Evolutionary conservation across 441 rosid species (phyloP).

Genomic region (Biscutella laevigata): DNA sequence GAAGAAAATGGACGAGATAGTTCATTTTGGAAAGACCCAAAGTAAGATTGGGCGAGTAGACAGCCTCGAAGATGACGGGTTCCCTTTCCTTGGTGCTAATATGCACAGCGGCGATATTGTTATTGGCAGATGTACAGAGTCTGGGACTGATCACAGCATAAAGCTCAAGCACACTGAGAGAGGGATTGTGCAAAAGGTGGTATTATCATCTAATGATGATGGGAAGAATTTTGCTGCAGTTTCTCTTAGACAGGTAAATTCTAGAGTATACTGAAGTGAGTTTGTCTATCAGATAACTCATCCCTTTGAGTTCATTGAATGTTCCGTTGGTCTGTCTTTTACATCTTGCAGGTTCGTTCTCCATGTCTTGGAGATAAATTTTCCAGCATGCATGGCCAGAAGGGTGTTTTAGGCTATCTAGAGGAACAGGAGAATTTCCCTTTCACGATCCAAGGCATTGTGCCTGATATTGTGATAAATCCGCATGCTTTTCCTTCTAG

Average conservation of each 20-base stretch:
- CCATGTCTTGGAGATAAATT: constrained; percentile 95
- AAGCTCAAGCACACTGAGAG: constrained; percentile 88
- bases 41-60: constrained; percentile 79
- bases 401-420: constrained; percentile 87
- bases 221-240: constrained; percentile 84
- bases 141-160: constrained; percentile 74
- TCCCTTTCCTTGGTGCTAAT: constrained; percentile 77
- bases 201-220: constrained; percentile 83
- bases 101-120: constrained; percentile 80
- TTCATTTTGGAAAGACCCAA: constrained; percentile 64
- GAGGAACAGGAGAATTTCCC: constrained; percentile 92
- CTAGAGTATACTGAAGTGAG: constrained; percentile 4
- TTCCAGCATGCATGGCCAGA: constrained; percentile 98
- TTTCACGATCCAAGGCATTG: constrained; percentile 85
- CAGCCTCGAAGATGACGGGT: constrained; percentile 86
- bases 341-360: constrained; percentile 52
- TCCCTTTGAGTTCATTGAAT: not conserved
- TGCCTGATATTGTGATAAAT: constrained; percentile 83
- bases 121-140: constrained; percentile 72
- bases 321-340: constrained; percentile 10
- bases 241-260: constrained; percentile 73
- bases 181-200: constrained; percentile 88
- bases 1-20: constrained; percentile 45
- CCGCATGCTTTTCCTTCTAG: constrained; percentile 97
- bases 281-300: not conserved